Evolutionary conservation across 1,284 basidiomycete genomes (phyloP).

Genomic region (Caloboletus firmus): DNA sequence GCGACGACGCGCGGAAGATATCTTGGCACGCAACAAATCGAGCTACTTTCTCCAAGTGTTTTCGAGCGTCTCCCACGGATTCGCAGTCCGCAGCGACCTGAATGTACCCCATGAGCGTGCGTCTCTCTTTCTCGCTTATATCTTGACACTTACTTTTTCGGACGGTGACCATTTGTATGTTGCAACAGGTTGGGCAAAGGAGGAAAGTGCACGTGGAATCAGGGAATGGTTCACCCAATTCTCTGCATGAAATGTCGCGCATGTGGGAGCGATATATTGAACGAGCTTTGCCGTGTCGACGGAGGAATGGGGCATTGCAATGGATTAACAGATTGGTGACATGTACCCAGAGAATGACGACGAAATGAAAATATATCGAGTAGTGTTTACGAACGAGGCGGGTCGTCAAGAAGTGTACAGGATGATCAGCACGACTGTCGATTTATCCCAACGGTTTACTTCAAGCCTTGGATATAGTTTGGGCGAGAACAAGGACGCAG

Average conservation of each 20-base stretch:
- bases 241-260: constrained; percentile 3
- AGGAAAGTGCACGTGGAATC: constrained; percentile 51
- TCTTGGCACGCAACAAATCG: constrained; percentile 25
- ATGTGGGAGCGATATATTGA: not conserved
- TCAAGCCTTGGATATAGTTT: too few relatives aligned
- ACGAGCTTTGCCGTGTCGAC: not conserved
- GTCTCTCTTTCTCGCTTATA: constrained; percentile 32
- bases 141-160: constrained; percentile 32
- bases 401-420: too few relatives aligned
- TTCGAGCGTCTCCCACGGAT: constrained; percentile 34
- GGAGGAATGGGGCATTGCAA: not conserved
- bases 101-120: constrained; percentile 24
- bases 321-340: too few relatives aligned
- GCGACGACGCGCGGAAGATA: constrained; percentile 32
- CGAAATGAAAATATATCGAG: too few relatives aligned
- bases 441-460: too few relatives aligned
- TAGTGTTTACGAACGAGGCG: too few relatives aligned
- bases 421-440: too few relatives aligned
- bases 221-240: constrained; percentile 49
- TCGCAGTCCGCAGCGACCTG: constrained; percentile 26
- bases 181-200: constrained; percentile 56
- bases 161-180: not conserved
- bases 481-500: too few relatives aligned
- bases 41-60: constrained; percentile 34
- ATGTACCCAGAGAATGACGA: too few relatives aligned